Evolutionary conservation across 768 basidiomycete genomes (phyloP).

Genomic region (Russula sp.): DNA sequence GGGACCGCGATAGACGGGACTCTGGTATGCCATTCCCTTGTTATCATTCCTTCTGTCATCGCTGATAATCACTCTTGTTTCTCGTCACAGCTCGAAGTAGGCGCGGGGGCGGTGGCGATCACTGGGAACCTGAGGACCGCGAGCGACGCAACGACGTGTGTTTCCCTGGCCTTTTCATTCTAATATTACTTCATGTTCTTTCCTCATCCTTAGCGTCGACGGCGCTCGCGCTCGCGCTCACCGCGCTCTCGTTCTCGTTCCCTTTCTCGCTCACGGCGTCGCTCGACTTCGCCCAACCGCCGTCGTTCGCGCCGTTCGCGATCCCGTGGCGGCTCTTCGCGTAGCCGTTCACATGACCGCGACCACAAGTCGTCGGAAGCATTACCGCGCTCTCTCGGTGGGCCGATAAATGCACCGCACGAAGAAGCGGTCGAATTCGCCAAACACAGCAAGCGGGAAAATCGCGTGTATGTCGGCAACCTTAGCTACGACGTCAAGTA

Average conservation of each 20-base stretch:
- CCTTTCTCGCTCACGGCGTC: slow-evolving; percentile 68
- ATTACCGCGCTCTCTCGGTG: slow-evolving; percentile 77
- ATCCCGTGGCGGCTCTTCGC: slow-evolving; percentile 52
- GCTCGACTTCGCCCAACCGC: slow-evolving; percentile 57
- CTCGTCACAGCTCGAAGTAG: slow-evolving; percentile 44
- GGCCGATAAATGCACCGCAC: slow-evolving; percentile 85
- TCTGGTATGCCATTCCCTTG: slow-evolving; percentile 43
- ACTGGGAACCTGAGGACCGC: slow-evolving; percentile 77
- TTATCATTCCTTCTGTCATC: slow-evolving; percentile 6
- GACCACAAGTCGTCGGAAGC: slow-evolving; percentile 62
- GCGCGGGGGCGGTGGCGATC: slow-evolving; percentile 53
- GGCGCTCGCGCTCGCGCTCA: slow-evolving; percentile 55
- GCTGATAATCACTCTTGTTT: slow-evolving; percentile 32
- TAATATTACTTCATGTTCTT: slow-evolving; percentile 1
- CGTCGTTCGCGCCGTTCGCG: slow-evolving; percentile 58
- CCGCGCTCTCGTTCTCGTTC: slow-evolving; percentile 51
- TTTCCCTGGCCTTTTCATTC: neutral
- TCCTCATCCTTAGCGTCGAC: slow-evolving; percentile 22
- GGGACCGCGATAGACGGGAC: slow-evolving; percentile 54
- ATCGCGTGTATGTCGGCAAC: slow-evolving; percentile 98
- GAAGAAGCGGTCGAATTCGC: slow-evolving; percentile 95
- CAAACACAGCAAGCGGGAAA: slow-evolving; percentile 95
- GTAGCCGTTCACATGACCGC: slow-evolving; percentile 57
- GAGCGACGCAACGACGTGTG: slow-evolving; percentile 65
- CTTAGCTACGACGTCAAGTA: slow-evolving; percentile 99